Conservation (phyloP, 1,139 yeast species). For the Pneumocystis wakefieldiae region DNA sequence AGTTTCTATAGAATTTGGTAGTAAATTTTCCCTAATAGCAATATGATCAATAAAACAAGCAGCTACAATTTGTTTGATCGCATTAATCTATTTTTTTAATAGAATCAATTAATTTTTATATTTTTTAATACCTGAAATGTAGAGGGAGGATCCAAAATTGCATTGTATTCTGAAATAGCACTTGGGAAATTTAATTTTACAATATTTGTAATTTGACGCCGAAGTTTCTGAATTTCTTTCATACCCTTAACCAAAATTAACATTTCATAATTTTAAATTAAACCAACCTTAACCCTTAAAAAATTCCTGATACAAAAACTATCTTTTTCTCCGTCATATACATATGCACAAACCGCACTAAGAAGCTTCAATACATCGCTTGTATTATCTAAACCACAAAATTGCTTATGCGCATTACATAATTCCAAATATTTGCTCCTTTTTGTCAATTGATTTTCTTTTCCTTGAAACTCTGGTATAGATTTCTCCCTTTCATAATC, state of each 20-base stretch:
- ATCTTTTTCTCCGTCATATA: conserved; percentile 35
- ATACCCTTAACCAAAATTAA: conserved; percentile 40
- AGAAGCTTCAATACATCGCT: conserved; percentile 65
- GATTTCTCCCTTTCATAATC: conserved; percentile 21
- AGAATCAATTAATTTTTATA: conserved; percentile 26
- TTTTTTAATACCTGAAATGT: conserved; percentile 26
- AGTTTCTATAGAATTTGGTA: conserved; percentile 26
- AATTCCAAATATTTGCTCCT: conserved; percentile 37
- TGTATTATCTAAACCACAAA: conserved; percentile 49
- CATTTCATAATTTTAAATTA: neutral
- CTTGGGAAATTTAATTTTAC: conserved; percentile 43
- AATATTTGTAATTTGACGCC: conserved; percentile 63
- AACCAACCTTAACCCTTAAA: conserved; percentile 32
- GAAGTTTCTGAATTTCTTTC: conserved; percentile 71
- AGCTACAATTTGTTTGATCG: conserved; percentile 80
- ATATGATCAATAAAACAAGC: conserved; percentile 89
- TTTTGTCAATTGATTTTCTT: conserved; percentile 28
- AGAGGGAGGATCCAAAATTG: conserved; percentile 28
- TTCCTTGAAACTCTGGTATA: conserved; percentile 16
- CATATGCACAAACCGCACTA: conserved; percentile 80
- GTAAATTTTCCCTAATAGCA: conserved; percentile 66
- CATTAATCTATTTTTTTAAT: conserved; percentile 41
- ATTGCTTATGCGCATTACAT: conserved; percentile 40
- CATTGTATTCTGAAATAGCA: conserved; percentile 36
- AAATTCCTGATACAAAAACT: conserved; percentile 45